phyloP scores from a whole-genome alignment of 2,329 filamentous ascomycete species.

The Penicillium sp. region DNA sequence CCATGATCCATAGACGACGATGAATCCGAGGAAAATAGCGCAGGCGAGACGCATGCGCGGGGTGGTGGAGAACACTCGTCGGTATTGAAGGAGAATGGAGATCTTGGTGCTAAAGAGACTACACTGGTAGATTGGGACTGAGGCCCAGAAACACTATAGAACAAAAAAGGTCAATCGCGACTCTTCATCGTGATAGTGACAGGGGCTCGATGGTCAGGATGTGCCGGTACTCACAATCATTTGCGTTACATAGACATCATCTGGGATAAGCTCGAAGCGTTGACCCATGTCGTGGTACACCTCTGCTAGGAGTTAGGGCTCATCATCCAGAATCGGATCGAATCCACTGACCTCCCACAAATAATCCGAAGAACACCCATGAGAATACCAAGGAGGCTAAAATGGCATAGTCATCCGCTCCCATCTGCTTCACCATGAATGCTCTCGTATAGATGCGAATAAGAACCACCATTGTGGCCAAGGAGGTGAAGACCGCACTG shows the following conservation, averaged over 20 bases:
- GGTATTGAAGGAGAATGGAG: constrained; percentile 38
- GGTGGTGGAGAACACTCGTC: constrained; percentile 33
- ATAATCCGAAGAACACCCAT: constrained; percentile 30
- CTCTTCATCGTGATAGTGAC: background rate
- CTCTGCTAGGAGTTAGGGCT: constrained; percentile 17
- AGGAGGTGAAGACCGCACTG: constrained; percentile 30
- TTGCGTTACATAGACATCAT: constrained; percentile 17
- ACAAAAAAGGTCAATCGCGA: background rate
- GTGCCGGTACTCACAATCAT: constrained; percentile 24
- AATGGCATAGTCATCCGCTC: constrained; percentile 39
- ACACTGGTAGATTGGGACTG: constrained; percentile 34
- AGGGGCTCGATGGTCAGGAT: background rate
- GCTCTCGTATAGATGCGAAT: constrained; percentile 42
- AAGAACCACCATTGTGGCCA: constrained; percentile 34
- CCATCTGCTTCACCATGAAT: constrained; percentile 35
- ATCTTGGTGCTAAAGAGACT: constrained; percentile 35
- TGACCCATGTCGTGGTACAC: constrained; percentile 31
- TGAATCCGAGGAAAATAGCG: constrained; percentile 33
- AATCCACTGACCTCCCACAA: constrained; percentile 29
- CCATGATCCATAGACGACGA: constrained; percentile 34
- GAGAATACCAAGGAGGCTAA: constrained; percentile 36
- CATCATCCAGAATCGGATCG: background rate
- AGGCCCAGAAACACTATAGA: constrained; percentile 31
- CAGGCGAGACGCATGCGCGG: constrained; percentile 32
- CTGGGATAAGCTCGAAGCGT: constrained; percentile 21